phyloP scores from a whole-genome alignment of 352 stramenopile genomes.

The Globisporangium perplexum region DNA sequence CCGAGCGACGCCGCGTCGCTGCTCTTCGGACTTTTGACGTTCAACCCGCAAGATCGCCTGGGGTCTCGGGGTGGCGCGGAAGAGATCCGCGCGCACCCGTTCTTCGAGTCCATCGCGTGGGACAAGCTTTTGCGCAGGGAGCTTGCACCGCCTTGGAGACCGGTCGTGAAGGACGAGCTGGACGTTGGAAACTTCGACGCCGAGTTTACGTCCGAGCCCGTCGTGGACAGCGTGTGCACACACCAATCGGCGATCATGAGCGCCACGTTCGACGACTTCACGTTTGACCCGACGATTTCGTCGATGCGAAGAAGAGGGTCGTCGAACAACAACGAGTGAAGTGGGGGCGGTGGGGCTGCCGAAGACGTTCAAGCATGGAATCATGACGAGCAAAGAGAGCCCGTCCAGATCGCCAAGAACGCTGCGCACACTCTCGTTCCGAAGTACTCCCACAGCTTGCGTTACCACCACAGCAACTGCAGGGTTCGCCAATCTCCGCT shows the following conservation, averaged over 20 bases:
- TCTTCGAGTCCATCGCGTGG: slow-evolving; percentile 84
- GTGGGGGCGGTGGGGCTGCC: not conserved
- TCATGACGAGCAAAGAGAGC: too few relatives aligned
- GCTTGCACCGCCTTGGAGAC: slow-evolving; percentile 51
- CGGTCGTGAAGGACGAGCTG: slow-evolving; percentile 57
- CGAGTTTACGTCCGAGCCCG: slow-evolving; percentile 68
- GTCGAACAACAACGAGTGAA: not conserved
- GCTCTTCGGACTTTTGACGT: slow-evolving; percentile 68
- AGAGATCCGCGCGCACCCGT: slow-evolving; percentile 79
- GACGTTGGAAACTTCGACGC: slow-evolving; percentile 77
- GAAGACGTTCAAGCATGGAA: not conserved
- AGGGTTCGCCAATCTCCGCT: too few relatives aligned
- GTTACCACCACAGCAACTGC: too few relatives aligned
- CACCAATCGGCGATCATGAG: slow-evolving; percentile 57
- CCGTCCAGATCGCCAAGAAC: too few relatives aligned
- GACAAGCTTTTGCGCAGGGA: slow-evolving; percentile 64
- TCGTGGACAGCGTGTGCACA: slow-evolving; percentile 72
- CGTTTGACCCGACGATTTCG: slow-evolving; percentile 63
- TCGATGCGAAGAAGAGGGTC: slow-evolving; percentile 29
- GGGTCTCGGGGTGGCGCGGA: slow-evolving; percentile 46
- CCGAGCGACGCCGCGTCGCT: slow-evolving; percentile 62
- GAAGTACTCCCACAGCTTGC: too few relatives aligned
- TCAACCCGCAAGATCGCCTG: slow-evolving; percentile 65
- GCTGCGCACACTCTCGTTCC: too few relatives aligned
- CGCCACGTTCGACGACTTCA: slow-evolving; percentile 67